Conservation (phyloP, 2,329 filamentous ascomycete genomes). For the Cadophora sp. region DNA sequence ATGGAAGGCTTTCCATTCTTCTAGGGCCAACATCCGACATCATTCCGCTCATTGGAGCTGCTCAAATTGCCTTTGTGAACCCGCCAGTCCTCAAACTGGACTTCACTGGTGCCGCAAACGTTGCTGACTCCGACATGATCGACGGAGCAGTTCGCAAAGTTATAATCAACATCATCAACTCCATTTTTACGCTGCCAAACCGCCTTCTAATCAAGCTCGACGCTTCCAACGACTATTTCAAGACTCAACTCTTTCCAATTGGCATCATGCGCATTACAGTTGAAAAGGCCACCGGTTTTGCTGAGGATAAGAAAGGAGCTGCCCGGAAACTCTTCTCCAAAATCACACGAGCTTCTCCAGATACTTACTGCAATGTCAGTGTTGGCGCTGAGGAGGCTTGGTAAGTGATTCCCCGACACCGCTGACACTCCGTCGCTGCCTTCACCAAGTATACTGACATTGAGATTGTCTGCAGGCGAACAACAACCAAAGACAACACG, state of each 20-base stretch:
- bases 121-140: conserved; percentile 26
- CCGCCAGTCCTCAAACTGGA: conserved; percentile 25
- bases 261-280: conserved; percentile 25
- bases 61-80: conserved; percentile 29
- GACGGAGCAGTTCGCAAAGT: conserved; percentile 22
- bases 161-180: conserved; percentile 26
- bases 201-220: conserved; percentile 26
- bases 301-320: conserved; percentile 16
- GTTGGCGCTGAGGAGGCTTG: conserved; percentile 25
- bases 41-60: conserved; percentile 28
- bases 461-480: neutral
- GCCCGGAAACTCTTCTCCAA: conserved; percentile 25
- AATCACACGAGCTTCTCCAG: conserved; percentile 21
- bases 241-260: conserved; percentile 21
- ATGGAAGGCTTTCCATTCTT: conserved; percentile 25
- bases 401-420: neutral
- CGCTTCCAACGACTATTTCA: conserved; percentile 28
- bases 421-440: no score
- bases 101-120: conserved; percentile 26
- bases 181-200: conserved; percentile 23
- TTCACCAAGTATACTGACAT: no score
- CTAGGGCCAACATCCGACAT: conserved; percentile 21
- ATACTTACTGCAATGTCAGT: conserved; percentile 21
- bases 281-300: conserved; percentile 24
- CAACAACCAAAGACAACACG: conserved; percentile 24